Evolutionary conservation across 2,329 filamentous ascomycete genomes (phyloP).

Genomic region (Lasiodiplodia hormozganensis): DNA sequence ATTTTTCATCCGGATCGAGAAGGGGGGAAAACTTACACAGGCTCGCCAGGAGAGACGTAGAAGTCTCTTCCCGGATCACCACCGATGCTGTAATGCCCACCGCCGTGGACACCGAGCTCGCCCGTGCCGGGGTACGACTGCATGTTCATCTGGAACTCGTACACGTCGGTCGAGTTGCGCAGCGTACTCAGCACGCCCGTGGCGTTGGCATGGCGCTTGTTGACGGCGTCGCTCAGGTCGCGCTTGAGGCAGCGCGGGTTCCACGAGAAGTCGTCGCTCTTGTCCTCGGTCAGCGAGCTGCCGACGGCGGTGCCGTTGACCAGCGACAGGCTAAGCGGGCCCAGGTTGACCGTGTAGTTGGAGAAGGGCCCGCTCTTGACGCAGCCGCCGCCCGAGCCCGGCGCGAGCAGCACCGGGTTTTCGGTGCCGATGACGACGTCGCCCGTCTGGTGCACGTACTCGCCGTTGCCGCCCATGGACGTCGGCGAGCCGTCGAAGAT

Average conservation of each 20-base stretch:
- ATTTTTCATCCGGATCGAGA: background rate
- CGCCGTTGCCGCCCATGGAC: slow-evolving; percentile 55
- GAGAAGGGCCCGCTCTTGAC: slow-evolving; percentile 60
- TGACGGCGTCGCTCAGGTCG: slow-evolving; percentile 43
- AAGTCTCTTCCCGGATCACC: slow-evolving; percentile 56
- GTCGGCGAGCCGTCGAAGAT: slow-evolving; percentile 63
- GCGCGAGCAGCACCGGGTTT: slow-evolving; percentile 47
- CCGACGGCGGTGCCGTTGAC: slow-evolving; percentile 35
- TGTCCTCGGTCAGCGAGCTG: slow-evolving; percentile 1
- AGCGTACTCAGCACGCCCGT: slow-evolving; percentile 36
- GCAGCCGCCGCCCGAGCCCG: slow-evolving; percentile 63
- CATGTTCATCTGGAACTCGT: slow-evolving; percentile 47
- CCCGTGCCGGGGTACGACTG: slow-evolving; percentile 45
- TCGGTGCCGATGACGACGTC: slow-evolving; percentile 25
- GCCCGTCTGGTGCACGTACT: background rate
- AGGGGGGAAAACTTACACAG: slow-evolving; percentile 48
- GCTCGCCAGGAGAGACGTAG: slow-evolving; percentile 55
- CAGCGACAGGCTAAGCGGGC: slow-evolving; percentile 49
- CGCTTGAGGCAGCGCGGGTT: slow-evolving; percentile 50
- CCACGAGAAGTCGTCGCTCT: slow-evolving; percentile 34
- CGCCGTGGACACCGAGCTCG: slow-evolving; percentile 54
- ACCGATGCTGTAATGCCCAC: slow-evolving; percentile 55
- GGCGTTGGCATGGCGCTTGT: slow-evolving; percentile 36
- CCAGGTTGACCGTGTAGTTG: slow-evolving; percentile 54
- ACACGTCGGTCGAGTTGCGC: slow-evolving; percentile 37